Conservation (phyloP, 2,329 filamentous ascomycete species). For the Penicillium sp. region DNA sequence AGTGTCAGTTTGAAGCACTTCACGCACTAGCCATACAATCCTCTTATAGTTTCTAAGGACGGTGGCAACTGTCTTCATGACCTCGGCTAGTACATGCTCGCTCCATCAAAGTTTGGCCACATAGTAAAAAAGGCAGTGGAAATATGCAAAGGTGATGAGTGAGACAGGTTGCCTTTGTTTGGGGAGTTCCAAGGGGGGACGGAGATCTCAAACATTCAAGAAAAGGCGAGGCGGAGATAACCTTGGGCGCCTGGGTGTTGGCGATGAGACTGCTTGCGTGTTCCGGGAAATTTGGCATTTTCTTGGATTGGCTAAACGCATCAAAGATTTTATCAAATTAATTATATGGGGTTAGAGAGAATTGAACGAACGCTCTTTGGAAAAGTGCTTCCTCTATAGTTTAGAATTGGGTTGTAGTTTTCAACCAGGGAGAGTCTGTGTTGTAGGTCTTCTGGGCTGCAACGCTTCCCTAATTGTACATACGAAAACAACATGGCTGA, state of each 20-base stretch:
- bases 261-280: neutral
- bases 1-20: neutral
- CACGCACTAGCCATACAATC: neutral
- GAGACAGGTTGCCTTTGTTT: neutral
- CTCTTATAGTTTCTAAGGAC: neutral
- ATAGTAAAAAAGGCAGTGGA: neutral
- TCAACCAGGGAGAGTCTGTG: too few relatives aligned
- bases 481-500: too few relatives aligned
- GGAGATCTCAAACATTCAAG: neutral
- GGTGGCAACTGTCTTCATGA: neutral
- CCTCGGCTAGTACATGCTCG: neutral
- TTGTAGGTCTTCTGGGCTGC: too few relatives aligned
- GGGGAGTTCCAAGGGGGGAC: neutral
- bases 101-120: constrained; percentile 1
- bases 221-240: neutral
- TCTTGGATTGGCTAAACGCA: neutral
- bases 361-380: too few relatives aligned
- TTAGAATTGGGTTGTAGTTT: too few relatives aligned
- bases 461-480: too few relatives aligned
- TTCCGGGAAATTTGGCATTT: neutral
- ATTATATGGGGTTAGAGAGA: too few relatives aligned
- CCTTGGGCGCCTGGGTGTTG: neutral
- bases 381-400: too few relatives aligned
- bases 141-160: constrained; percentile 1
- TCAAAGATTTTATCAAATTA: neutral